Evolutionary conservation across 257 asterid species (phyloP).

Genomic region (Nicotiana obtusifolia): DNA sequence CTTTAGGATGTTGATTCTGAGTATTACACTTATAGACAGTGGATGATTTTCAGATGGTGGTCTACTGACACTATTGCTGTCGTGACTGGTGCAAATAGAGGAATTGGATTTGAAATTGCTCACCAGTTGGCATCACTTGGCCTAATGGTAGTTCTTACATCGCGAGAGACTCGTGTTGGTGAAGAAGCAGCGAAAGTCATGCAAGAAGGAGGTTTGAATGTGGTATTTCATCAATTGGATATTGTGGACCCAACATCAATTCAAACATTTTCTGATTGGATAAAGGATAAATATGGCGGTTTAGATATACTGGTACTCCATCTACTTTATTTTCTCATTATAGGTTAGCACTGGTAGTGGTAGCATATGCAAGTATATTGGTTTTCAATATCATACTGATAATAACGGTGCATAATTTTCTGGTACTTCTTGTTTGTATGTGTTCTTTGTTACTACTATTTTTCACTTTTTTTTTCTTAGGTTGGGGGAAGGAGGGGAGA

Average conservation of each 20-base stretch:
- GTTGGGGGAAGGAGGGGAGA: not conserved
- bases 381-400: not conserved
- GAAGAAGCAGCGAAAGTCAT: conserved; percentile 58
- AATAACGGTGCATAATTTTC: not conserved
- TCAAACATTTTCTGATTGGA: conserved; percentile 50
- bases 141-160: conserved; percentile 68
- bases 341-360: not conserved
- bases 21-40: not conserved
- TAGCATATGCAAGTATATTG: not conserved
- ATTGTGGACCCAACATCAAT: conserved; percentile 60
- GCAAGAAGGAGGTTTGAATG: conserved; percentile 62
- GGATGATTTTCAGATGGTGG: conserved; percentile 69
- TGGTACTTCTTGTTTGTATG: not conserved
- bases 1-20: not conserved
- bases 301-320: conserved; percentile 66
- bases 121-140: conserved; percentile 70
- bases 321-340: not conserved
- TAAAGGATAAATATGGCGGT: conserved; percentile 58
- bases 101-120: conserved; percentile 84
- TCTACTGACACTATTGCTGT: conserved; percentile 63
- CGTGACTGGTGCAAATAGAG: conserved; percentile 94
- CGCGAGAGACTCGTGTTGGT: conserved; percentile 59
- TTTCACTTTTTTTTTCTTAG: not conserved
- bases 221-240: conserved; percentile 63
- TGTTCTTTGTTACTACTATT: not conserved